A percentile compares a stretch with the other conserved stretches of the same genome.
These are phyloP conservation scores for Pontederia crassipes DNA, from an alignment of 176 grass and related monocot genomes.

Conservation along the genomic window DNA sequence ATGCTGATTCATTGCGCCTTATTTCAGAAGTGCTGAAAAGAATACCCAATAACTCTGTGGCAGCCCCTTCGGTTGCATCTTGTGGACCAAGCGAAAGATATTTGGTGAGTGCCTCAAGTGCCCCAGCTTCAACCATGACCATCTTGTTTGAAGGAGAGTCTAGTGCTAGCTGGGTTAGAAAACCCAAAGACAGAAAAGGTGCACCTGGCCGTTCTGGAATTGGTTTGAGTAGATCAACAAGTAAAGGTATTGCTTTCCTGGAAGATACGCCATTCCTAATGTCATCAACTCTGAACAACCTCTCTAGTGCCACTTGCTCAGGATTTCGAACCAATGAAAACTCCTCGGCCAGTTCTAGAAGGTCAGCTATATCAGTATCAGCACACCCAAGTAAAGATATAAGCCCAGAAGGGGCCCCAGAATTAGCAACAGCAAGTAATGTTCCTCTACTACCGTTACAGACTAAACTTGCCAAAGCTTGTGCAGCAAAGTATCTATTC, in stretches of 20 bases:
- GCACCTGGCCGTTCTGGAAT: conserved; percentile 98
- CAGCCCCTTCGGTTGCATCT: conserved; percentile 94
- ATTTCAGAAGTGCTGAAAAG: conserved; percentile 80
- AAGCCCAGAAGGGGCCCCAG: conserved; percentile 72
- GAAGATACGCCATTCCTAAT: conserved; percentile 78
- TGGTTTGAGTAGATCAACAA: conserved; percentile 99
- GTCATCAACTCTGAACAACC: conserved; percentile 96
- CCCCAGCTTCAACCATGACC: conserved; percentile 96
- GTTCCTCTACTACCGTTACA: conserved; percentile 96
- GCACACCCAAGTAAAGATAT: conserved; percentile 97
- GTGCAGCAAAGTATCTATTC: conserved; percentile 93
- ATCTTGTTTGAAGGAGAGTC: conserved; percentile 81
- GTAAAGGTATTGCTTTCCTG: conserved; percentile 87
- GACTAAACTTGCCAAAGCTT: conserved; percentile 85
- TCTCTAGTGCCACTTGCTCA: conserved; percentile 83
- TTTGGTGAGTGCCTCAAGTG: conserved; percentile 89
- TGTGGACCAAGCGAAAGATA: conserved; percentile 91
- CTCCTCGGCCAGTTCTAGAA: conserved; percentile 90
- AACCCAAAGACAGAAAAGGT: conserved; percentile 85
- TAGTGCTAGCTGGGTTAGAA: conserved; percentile 77
- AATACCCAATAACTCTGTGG: conserved; percentile 84
- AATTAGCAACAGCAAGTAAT: conserved; percentile 94
- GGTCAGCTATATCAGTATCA: conserved; percentile 85
- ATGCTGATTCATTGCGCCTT: conserved; percentile 82
- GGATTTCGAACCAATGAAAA: conserved; percentile 76